Percentiles rank a stretch among this genome's conserved stretches.
phyloP scores from a whole-genome alignment of 1,284 basidiomycete genomes.

The Ganoderma lingzhi region DNA sequence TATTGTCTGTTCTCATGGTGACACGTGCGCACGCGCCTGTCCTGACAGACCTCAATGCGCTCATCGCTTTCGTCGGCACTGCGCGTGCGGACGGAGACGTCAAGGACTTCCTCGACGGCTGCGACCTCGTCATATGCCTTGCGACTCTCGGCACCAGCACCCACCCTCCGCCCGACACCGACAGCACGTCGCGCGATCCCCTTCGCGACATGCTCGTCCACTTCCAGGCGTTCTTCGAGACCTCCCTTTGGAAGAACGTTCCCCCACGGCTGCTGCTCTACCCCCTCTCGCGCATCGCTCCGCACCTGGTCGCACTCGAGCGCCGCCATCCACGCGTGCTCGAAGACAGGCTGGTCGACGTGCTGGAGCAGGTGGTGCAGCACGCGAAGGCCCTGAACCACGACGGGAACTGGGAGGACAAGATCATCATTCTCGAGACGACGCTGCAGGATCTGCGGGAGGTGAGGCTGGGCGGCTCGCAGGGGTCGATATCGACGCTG shows the following conservation, averaged over 20 bases:
- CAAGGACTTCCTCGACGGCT: conserved; percentile 33
- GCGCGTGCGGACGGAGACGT: conserved; percentile 17
- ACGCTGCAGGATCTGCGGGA: conserved; percentile 20
- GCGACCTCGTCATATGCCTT: conserved; percentile 30
- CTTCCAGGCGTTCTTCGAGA: conserved; percentile 27
- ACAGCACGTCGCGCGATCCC: conserved; percentile 6
- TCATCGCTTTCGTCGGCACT: conserved; percentile 23
- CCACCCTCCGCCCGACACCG: conserved; percentile 1
- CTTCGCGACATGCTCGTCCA: conserved; percentile 24
- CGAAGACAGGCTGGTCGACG: conserved; percentile 19
- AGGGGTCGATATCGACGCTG: background rate
- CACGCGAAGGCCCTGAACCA: conserved; percentile 21
- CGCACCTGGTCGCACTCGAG: conserved; percentile 26
- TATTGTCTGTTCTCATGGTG: background rate
- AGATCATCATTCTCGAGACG: conserved; percentile 26
- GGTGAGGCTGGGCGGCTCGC: conserved; percentile 3
- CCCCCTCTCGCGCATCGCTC: conserved; percentile 29
- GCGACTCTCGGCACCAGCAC: conserved; percentile 20
- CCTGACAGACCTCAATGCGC: conserved; percentile 18
- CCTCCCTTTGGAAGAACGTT: conserved; percentile 25
- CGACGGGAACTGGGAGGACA: conserved; percentile 32
- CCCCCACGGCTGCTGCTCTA: conserved; percentile 20
- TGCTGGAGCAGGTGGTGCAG: conserved; percentile 22
- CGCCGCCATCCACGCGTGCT: conserved; percentile 21
- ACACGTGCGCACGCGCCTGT: too few species aligned